phyloP scores from a whole-genome alignment of 176 grass and related monocot species.

The Eleusine indica region DNA sequence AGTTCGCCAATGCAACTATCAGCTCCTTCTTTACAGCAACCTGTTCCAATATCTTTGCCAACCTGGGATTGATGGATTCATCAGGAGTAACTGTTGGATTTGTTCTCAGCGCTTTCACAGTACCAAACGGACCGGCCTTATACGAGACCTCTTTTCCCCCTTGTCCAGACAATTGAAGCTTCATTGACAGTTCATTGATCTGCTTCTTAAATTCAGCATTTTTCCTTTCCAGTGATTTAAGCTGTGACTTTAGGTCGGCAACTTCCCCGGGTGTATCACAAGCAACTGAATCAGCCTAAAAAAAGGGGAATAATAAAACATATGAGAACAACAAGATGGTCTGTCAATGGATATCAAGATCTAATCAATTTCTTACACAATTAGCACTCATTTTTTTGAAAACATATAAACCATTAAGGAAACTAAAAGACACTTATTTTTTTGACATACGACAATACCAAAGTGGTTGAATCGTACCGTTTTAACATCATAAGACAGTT shows the following conservation, averaged over 20 bases:
- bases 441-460: background rate
- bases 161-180: constrained; percentile 74
- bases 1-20: constrained; percentile 92
- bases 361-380: background rate
- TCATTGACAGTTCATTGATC: constrained; percentile 66
- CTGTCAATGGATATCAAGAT: background rate
- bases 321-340: constrained; percentile 14
- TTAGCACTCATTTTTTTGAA: background rate
- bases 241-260: constrained; percentile 53
- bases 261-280: constrained; percentile 61
- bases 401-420: background rate
- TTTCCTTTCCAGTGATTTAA: constrained; percentile 60
- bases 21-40: constrained; percentile 84
- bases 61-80: constrained; percentile 72
- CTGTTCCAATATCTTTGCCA: constrained; percentile 71
- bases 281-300: constrained; percentile 58
- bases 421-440: background rate
- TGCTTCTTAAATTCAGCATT: constrained; percentile 80
- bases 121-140: constrained; percentile 83
- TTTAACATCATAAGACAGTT: background rate
- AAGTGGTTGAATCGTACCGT: background rate
- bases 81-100: constrained; percentile 81
- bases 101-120: constrained; percentile 88
- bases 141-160: constrained; percentile 49
- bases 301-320: constrained; percentile 30